Conservation (phyloP, 192 early-diverging fungal species). For the Coemansia furcata region DNA sequence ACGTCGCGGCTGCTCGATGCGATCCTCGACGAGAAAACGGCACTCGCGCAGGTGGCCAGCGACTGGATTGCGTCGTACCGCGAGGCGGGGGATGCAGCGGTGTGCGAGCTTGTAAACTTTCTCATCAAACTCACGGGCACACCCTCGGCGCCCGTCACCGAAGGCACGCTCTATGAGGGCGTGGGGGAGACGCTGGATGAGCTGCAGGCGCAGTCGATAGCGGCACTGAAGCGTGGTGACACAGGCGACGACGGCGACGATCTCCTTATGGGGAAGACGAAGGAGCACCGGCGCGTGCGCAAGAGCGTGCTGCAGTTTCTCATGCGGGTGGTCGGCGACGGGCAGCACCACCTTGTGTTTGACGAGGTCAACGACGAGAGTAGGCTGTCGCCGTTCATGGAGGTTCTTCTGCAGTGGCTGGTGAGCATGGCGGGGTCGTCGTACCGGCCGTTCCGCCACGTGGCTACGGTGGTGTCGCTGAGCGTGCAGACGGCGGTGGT, state of each 20-base stretch:
- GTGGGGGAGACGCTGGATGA: slow-evolving; percentile 54
- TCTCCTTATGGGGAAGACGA: slow-evolving; percentile 71
- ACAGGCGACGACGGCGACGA: slow-evolving; percentile 59
- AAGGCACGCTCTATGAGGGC: slow-evolving; percentile 53
- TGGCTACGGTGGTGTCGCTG: slow-evolving; percentile 71
- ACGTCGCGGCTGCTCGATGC: slow-evolving; percentile 36
- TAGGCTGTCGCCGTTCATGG: slow-evolving; percentile 53
- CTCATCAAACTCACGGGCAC: slow-evolving; percentile 58
- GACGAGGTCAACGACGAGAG: slow-evolving; percentile 46
- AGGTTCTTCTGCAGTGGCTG: slow-evolving; percentile 64
- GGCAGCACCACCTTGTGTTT: slow-evolving; percentile 62
- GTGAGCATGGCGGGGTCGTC: slow-evolving; percentile 68
- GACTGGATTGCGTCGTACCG: slow-evolving; percentile 75
- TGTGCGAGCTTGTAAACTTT: slow-evolving; percentile 75
- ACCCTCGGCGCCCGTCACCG: slow-evolving; percentile 39
- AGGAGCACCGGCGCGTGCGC: slow-evolving; percentile 63
- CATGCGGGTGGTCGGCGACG: slow-evolving; percentile 55
- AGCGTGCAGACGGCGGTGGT: slow-evolving; percentile 66
- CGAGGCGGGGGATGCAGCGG: slow-evolving; percentile 52
- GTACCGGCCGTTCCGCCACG: slow-evolving; percentile 90
- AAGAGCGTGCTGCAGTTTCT: slow-evolving; percentile 71
- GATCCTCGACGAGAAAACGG: slow-evolving; percentile 51
- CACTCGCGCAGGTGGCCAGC: slow-evolving; percentile 60
- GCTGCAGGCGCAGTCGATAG: slow-evolving; percentile 52
- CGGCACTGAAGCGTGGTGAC: slow-evolving; percentile 23